Evolutionary conservation across 208 protist species (phyloP), one percentile per base, ranked within the genome.

Genomic region (Leishmania lainsoni): DNA sequence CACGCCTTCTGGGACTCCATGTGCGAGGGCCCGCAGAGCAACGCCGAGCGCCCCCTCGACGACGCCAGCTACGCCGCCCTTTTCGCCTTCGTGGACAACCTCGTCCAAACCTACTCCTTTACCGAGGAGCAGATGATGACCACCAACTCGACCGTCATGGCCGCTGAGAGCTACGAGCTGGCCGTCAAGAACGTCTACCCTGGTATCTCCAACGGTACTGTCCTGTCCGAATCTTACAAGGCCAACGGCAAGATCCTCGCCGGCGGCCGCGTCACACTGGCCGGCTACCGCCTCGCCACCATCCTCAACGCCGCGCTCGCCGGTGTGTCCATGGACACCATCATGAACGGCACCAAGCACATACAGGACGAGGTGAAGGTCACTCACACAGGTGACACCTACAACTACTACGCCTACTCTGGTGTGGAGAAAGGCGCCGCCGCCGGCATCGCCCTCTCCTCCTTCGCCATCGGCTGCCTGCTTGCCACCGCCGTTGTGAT

Each of bases 1-100:
- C 90, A 94, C 75, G 79, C 82, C 17, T 70, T 94, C 72, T 94
- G 90, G 90, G 90, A 94, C 75, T 88, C 82, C 59, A 90, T 94
- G 71, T 87, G 87, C 71, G 73, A 87, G 63, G 85, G 84, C 12
- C 76, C 74, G 49, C 76, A 89, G 58, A n/a, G 8, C 32, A 65
- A 83, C 26, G n/a, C 77, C 26, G 52, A 32, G 26, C 84, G 89
- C 42, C 89, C 90, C 0, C 79, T 92, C 35, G 79, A 56, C 32
- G 42, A n/a, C 9, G 51, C 45, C 52, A 48, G 75, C 48, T 90
- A 92, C 82, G 63, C 39, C 56, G 75, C 76, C 26, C 54, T 94
- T 22, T 81, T 51, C 59, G 58, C 58, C 51, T 83, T 92, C 59
- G 90, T 83, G 12, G 81, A 91, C 71, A 48, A 87, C 35, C 83